Base-by-base conservation (phyloP, 345 rosid species). In the Eucalyptus albens region DNA sequence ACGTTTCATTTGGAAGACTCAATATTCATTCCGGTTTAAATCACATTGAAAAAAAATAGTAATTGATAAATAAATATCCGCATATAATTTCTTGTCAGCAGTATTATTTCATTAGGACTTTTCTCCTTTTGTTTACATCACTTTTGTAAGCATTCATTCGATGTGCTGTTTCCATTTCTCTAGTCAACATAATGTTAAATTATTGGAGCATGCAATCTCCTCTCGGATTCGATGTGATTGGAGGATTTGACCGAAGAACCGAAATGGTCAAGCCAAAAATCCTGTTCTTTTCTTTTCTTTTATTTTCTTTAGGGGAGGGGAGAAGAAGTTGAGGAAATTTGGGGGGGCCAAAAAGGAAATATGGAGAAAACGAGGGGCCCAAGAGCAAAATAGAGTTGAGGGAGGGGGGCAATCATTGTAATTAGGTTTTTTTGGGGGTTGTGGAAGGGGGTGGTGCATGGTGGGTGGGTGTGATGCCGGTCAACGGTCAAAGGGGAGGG, bases 401-500 rank as follows among this genome's bases (percentile, higher is more conserved):
- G 12, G 26, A 10, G 44, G 16, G 16, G 69, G 69, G 2, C 33
- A 62, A 62, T 62, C 69, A 62, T 62, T 62, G 31, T 29, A 62
- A 29, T 62, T 62, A 62, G 69, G 33, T 62, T 62, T 62, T 60
- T 13, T 27, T 29, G 13, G 29, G 27, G 29, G 62, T 62, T 62
- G 69, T 27, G 16, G 33, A 27, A 13, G 81, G 21, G 40, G 7
- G 15, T 29, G 24, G 50, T n/a, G 37, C 59, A 65, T n/a, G 10
- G 77, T 29, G 51, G n/a, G 86, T 67, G 86, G 5, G 42, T 1
- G 56, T 40, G 90, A 56, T 88, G 89, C 90, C 89, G 86, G 97
- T 95, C 97, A 94, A 95, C 86, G 94, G 96, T 95, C 95, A 94
- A 93, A 93, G 94, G 82, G 42, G 82, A 87, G 82, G 89, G 93